These are phyloP conservation scores for Yamadazyma sp. DNA, from an alignment of 1,139 yeast genomes.

Conservation along the genomic window DNA sequence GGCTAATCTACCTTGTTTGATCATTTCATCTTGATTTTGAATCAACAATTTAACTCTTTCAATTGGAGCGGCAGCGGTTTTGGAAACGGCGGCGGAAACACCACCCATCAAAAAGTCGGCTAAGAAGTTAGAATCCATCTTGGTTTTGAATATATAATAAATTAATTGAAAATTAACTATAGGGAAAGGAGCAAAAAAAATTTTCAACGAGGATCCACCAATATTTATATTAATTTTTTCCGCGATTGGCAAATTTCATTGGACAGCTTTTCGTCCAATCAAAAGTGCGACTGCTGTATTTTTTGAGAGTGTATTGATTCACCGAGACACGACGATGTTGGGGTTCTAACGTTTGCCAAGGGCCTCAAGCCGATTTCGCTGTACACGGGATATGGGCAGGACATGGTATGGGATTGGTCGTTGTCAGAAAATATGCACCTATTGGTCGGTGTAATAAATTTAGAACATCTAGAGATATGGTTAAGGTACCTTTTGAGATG, in stretches of 20 bases:
- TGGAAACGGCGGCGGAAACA: slow-evolving; percentile 58
- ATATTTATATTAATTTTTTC: slow-evolving; percentile 13
- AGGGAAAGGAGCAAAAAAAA: slow-evolving; percentile 11
- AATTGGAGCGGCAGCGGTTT: slow-evolving; percentile 57
- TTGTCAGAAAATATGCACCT: too few species aligned
- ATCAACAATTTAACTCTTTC: slow-evolving; percentile 55
- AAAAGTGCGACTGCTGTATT: not conserved
- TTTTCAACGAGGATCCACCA: slow-evolving; percentile 13
- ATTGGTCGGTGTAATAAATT: too few species aligned
- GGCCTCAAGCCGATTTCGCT: too few species aligned
- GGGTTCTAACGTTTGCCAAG: not conserved
- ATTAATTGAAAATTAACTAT: slow-evolving; percentile 5
- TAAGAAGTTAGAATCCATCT: slow-evolving; percentile 31
- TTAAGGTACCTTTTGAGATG: too few species aligned
- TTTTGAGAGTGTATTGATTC: not conserved
- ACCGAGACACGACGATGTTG: not conserved
- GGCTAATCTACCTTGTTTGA: slow-evolving; percentile 54
- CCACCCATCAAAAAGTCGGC: slow-evolving; percentile 53
- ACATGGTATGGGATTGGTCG: not conserved
- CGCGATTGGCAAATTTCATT: slow-evolving; percentile 11
- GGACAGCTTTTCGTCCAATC: slow-evolving; percentile 11
- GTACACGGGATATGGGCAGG: not conserved
- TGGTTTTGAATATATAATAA: slow-evolving; percentile 15
- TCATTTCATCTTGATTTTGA: slow-evolving; percentile 56
- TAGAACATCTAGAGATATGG: too few species aligned